Evolutionary conservation across 202 grass and related monocot genomes (phyloP), one percentile per base, ranked within the genome.

Genomic region (Saccharum hybrid): DNA sequence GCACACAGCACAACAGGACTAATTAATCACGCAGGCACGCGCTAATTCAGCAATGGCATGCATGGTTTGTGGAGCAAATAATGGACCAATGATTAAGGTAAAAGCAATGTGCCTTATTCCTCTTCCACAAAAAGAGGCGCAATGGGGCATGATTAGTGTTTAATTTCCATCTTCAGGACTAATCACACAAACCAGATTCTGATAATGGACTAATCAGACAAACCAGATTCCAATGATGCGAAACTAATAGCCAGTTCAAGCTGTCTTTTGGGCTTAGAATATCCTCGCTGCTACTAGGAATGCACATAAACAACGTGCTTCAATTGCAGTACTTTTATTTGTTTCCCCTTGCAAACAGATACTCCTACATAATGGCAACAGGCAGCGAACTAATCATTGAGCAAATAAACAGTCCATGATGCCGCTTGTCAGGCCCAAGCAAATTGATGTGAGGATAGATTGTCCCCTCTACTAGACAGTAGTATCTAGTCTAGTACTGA

Each of bases 1-100:
- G 59, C 8, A n/a, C 7, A 19, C 2, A 18, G 31, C 21, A 19
- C 49, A 52, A 1, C 5, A 7, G 49, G 15, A 19, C 28, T 28
- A 28, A 28, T 5, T 48, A 48, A 51, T 16, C 45, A 16, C 14
- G 5, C 14, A 49, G 4, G 14, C 46, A 16, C 4, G 14, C 14
- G 46, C 46, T 15, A 18, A 52, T 52, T 52, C 15, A 52, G 15
- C 0, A 52, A 49, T 54, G 6, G 16, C 15, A 52, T 39, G 45
- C 33, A 83, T 21, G 31, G 66, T 52, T 18, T 40, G 19, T 6
- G 1, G 6, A 31, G 0, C 48, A 30, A 22, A 78, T 77, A 42
- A 83, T 72, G 56, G 42, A 43, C 33, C 73, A 45, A 77, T 77
- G 65, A 62, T 69, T 62, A 54, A 54, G 51, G 51, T 2, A 2